Conservation (phyloP, 2,329 filamentous ascomycete species). For the Trichophyton rubrum region DNA sequence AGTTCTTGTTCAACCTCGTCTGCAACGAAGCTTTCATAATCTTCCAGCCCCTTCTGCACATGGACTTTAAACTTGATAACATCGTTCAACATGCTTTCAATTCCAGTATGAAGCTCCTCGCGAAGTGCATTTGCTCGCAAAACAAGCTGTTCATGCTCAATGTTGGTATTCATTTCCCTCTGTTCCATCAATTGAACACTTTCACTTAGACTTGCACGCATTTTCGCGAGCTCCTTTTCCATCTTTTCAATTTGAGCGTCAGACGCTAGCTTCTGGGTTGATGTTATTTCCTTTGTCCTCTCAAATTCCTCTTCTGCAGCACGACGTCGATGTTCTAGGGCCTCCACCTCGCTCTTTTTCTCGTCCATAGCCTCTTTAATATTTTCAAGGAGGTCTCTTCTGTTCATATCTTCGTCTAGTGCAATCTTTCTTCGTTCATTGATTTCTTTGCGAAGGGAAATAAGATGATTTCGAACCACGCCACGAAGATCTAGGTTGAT, state of each 20-base stretch:
- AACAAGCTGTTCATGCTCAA: conserved; percentile 91
- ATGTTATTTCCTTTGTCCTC: conserved; percentile 77
- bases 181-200: conserved; percentile 87
- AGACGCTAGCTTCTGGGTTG: conserved; percentile 72
- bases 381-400: conserved; percentile 82
- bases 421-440: conserved; percentile 73
- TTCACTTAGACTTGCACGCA: conserved; percentile 72
- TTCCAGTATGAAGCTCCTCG: conserved; percentile 96
- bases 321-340: conserved; percentile 73
- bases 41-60: conserved; percentile 80
- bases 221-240: conserved; percentile 93
- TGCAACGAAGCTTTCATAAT: conserved; percentile 86
- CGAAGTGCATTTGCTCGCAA: conserved; percentile 68
- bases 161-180: conserved; percentile 88
- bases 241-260: conserved; percentile 97
- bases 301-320: conserved; percentile 90
- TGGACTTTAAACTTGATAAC: conserved; percentile 98
- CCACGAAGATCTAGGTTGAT: conserved; percentile 81
- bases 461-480: conserved; percentile 64
- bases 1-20: conserved; percentile 84
- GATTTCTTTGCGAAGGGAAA: conserved; percentile 72
- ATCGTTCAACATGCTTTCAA: conserved; percentile 91
- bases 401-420: conserved; percentile 85
- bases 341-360: conserved; percentile 83
- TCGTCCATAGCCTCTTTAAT: conserved; percentile 97